Evolutionary conservation across 2,329 filamentous ascomycete species (phyloP).

Genomic region (Cylindrodendrum hubeiense): DNA sequence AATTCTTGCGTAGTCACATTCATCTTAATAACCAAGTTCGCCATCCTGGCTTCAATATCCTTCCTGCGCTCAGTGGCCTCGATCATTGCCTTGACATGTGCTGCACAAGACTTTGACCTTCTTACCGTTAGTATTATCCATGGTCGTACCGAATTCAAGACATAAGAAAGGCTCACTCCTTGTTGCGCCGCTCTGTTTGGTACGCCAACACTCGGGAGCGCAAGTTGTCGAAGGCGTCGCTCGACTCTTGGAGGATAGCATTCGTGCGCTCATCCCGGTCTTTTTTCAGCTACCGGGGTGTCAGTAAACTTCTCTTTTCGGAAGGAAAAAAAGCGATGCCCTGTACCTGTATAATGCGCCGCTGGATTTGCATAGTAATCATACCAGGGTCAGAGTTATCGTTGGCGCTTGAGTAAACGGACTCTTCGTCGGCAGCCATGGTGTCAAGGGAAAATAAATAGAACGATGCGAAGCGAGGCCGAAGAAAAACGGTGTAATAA

Average conservation of each 20-base stretch:
- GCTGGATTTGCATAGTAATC: slow-evolving; percentile 42
- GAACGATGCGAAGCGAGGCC: background rate
- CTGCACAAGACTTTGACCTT: slow-evolving; percentile 34
- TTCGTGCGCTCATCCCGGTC: slow-evolving; percentile 45
- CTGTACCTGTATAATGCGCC: slow-evolving; percentile 44
- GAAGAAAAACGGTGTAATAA: background rate
- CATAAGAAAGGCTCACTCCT: slow-evolving; percentile 33
- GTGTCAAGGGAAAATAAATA: background rate
- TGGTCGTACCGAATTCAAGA: too few species aligned
- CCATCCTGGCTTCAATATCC: slow-evolving; percentile 46
- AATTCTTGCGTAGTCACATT: slow-evolving; percentile 35
- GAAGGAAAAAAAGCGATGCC: background rate
- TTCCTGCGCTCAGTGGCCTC: slow-evolving; percentile 39
- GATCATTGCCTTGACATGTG: slow-evolving; percentile 34
- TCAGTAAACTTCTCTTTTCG: slow-evolving; percentile 3
- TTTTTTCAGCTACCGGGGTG: slow-evolving; percentile 44
- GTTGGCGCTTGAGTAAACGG: slow-evolving; percentile 28
- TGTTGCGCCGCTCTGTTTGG: slow-evolving; percentile 38
- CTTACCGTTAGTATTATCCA: background rate
- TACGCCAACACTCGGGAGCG: slow-evolving; percentile 35
- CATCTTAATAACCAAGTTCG: slow-evolving; percentile 36
- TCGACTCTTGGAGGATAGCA: slow-evolving; percentile 39
- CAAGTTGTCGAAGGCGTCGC: slow-evolving; percentile 42
- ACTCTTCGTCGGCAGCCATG: slow-evolving; percentile 34
- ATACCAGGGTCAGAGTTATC: slow-evolving; percentile 40